phyloP scores from a whole-genome alignment of 2,329 filamentous ascomycete genomes.

The Thermomyces lanuginosus region DNA sequence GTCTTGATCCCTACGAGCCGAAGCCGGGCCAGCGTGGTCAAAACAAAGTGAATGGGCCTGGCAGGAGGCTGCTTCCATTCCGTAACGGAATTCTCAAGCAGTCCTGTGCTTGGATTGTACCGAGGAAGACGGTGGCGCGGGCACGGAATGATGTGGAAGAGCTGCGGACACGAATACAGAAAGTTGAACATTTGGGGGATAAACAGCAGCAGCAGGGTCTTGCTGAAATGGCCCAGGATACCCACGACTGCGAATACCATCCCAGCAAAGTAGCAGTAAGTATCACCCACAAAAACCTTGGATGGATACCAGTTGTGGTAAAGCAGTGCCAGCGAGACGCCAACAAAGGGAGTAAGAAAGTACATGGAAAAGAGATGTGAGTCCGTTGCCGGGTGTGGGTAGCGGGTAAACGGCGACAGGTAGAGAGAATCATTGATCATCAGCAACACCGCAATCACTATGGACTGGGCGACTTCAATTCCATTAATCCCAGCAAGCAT shows the following conservation, averaged over 20 bases:
- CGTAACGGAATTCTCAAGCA: constrained; percentile 75
- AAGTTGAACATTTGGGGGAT: constrained; percentile 96
- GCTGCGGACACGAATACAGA: constrained; percentile 76
- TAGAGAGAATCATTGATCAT: constrained; percentile 79
- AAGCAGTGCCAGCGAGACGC: constrained; percentile 72
- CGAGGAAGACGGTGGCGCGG: constrained; percentile 79
- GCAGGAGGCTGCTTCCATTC: constrained; percentile 59
- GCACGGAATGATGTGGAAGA: constrained; percentile 80
- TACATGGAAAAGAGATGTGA: constrained; percentile 94
- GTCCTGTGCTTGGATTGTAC: constrained; percentile 70
- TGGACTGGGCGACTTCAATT: constrained; percentile 85
- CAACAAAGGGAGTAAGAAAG: constrained; percentile 83
- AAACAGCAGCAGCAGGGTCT: constrained; percentile 80
- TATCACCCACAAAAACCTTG: constrained; percentile 90
- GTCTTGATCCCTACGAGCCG: constrained; percentile 51
- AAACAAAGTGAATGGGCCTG: constrained; percentile 41
- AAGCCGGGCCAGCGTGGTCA: constrained; percentile 54
- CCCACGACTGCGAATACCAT: constrained; percentile 98
- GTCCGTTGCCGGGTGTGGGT: constrained; percentile 85
- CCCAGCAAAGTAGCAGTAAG: constrained; percentile 97
- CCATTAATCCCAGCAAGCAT: constrained; percentile 99
- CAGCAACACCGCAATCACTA: constrained; percentile 74
- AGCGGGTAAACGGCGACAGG: constrained; percentile 54
- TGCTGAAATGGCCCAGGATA: constrained; percentile 94
- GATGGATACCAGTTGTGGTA: constrained; percentile 93